phyloP scores from a whole-genome alignment of 306 rosid species.

The Acacia melanoxylon region DNA sequence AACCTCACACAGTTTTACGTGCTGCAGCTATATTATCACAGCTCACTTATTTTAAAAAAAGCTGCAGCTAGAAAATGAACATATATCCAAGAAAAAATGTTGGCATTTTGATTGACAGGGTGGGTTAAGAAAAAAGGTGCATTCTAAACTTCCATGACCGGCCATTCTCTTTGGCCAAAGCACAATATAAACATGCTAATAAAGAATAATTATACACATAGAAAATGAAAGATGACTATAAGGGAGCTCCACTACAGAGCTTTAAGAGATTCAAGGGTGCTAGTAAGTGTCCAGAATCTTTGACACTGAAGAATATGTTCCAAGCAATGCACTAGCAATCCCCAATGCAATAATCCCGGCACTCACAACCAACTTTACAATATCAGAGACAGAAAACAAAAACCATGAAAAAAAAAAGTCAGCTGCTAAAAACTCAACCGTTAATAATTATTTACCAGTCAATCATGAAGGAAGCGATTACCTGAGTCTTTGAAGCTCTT shows the following conservation, averaged over 20 bases:
- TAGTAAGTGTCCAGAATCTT: constrained; percentile 37
- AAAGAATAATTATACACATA: neutral
- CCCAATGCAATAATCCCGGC: constrained; percentile 47
- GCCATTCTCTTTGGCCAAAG: neutral
- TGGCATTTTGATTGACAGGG: neutral
- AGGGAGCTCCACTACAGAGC: neutral
- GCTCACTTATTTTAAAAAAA: no score
- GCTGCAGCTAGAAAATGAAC: no score
- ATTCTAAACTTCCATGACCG: neutral
- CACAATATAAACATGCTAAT: neutral
- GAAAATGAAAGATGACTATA: neutral
- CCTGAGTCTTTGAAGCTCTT: constrained; percentile 65
- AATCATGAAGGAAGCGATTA: neutral
- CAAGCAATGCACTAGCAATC: constrained; percentile 46
- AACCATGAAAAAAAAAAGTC: neutral
- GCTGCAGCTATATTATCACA: neutral
- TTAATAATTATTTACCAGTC: neutral
- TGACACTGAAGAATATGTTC: constrained; percentile 62
- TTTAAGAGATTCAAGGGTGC: neutral
- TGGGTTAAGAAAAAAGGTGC: neutral
- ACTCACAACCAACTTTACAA: constrained; percentile 47
- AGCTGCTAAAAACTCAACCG: neutral
- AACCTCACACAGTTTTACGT: neutral
- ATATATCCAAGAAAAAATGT: no score
- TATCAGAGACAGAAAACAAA: neutral